Conservation (phyloP, 768 basidiomycete species). For the Tubosaeta sp. region DNA sequence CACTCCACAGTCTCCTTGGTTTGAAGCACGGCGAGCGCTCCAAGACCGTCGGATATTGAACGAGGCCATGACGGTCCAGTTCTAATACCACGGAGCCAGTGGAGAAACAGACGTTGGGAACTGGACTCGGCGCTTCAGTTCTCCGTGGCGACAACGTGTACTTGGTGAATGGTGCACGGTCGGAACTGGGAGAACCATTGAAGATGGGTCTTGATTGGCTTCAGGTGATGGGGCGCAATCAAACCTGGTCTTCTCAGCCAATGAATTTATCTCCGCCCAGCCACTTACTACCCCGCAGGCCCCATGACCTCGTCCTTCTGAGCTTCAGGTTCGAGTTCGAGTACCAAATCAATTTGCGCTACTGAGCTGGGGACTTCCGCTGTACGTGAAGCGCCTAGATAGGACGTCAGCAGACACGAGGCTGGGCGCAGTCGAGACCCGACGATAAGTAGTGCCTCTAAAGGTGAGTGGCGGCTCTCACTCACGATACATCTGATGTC, state of each 20-base stretch:
- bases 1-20: not conserved
- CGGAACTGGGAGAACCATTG: not conserved
- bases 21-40: not conserved
- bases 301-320: not conserved
- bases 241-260: not conserved
- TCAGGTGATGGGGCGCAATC: not conserved
- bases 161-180: not conserved
- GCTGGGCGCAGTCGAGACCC: not conserved
- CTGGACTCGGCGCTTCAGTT: not conserved
- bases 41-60: not conserved
- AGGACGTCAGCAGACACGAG: not conserved
- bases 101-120: too few species aligned
- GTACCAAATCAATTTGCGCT: not conserved
- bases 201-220: not conserved
- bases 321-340: too few species aligned
- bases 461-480: not conserved
- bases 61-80: not conserved
- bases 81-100: too few species aligned
- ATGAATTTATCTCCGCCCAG: not conserved
- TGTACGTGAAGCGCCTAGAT: not conserved
- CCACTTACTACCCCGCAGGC: not conserved
- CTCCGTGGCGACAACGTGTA: not conserved
- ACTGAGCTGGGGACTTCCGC: too few species aligned
- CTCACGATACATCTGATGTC: slow-evolving; percentile 6
- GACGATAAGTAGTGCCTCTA: not conserved